These are phyloP conservation scores for Trichoderma citrinoviride DNA, from an alignment of 2,329 filamentous ascomycete genomes.

Conservation along the genomic window DNA sequence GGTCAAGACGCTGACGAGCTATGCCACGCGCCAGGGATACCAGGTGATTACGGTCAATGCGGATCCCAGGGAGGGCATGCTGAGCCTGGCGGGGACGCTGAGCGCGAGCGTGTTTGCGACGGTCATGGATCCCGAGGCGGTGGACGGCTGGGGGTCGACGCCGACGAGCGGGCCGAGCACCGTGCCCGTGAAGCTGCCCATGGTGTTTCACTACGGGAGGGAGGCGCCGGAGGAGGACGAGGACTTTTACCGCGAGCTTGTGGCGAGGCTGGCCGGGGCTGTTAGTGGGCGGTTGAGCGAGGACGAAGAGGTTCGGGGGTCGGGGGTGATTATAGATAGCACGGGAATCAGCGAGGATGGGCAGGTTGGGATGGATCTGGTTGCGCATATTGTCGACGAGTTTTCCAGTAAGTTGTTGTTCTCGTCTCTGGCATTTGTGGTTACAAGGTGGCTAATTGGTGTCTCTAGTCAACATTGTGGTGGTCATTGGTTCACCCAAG, in stretches of 20 bases:
- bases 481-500: constrained; percentile 77
- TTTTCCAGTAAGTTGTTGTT: constrained; percentile 43
- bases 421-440: not conserved
- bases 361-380: constrained; percentile 68
- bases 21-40: constrained; percentile 69
- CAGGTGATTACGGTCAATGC: constrained; percentile 83
- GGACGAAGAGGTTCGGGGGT: constrained; percentile 65
- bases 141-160: constrained; percentile 84
- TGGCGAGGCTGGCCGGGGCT: constrained; percentile 74
- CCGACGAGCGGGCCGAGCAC: constrained; percentile 87
- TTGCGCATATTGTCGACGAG: constrained; percentile 70
- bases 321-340: constrained; percentile 85
- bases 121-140: constrained; percentile 74
- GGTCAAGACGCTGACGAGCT: constrained; percentile 72
- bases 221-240: constrained; percentile 69
- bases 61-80: constrained; percentile 76
- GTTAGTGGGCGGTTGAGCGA: constrained; percentile 75
- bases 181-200: constrained; percentile 84
- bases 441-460: not conserved
- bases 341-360: constrained; percentile 66
- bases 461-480: constrained; percentile 67
- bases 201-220: constrained; percentile 86
- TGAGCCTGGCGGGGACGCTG: constrained; percentile 75
- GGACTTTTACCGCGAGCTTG: constrained; percentile 68
- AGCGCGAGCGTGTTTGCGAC: constrained; percentile 84